A percentile compares a stretch with the other conserved stretches of the same genome.
Evolutionary conservation across 1,284 basidiomycete genomes (phyloP).

Genomic region (Exobasidium rhododendri): DNA sequence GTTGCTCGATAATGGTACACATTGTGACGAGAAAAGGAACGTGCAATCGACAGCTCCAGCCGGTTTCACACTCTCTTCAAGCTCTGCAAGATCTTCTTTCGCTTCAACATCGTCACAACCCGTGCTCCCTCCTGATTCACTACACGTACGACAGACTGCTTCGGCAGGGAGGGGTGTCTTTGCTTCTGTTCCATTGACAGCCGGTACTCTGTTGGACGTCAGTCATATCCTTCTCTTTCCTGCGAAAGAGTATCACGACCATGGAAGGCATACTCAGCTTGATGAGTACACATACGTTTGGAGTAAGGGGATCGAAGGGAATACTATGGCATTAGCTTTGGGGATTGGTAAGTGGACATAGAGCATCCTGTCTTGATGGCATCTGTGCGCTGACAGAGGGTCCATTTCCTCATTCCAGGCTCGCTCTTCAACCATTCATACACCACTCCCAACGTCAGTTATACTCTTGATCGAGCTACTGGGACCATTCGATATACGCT

Average conservation of each 20-base stretch:
- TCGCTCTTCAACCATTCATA: slow-evolving; percentile 76
- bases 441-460: slow-evolving; percentile 68
- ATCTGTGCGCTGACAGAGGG: neutral
- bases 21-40: neutral
- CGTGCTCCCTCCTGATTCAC: neutral
- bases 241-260: slow-evolving; percentile 58
- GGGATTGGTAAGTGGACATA: slow-evolving; percentile 70
- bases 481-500: slow-evolving; percentile 70
- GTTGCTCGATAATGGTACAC: neutral
- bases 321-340: slow-evolving; percentile 78
- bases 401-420: slow-evolving; percentile 57
- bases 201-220: slow-evolving; percentile 71
- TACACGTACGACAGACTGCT: slow-evolving; percentile 3
- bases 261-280: slow-evolving; percentile 63
- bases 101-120: neutral
- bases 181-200: slow-evolving; percentile 30
- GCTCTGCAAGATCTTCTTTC: neutral
- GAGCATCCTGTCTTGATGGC: neutral
- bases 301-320: slow-evolving; percentile 59
- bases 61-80: neutral
- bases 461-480: slow-evolving; percentile 58
- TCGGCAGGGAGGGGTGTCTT: slow-evolving; percentile 35
- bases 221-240: slow-evolving; percentile 79
- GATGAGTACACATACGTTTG: slow-evolving; percentile 85
- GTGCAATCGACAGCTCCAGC: neutral